These are phyloP conservation scores for Beauveria sp. DNA, from an alignment of 2,329 filamentous ascomycete species.

Conservation along the genomic window DNA sequence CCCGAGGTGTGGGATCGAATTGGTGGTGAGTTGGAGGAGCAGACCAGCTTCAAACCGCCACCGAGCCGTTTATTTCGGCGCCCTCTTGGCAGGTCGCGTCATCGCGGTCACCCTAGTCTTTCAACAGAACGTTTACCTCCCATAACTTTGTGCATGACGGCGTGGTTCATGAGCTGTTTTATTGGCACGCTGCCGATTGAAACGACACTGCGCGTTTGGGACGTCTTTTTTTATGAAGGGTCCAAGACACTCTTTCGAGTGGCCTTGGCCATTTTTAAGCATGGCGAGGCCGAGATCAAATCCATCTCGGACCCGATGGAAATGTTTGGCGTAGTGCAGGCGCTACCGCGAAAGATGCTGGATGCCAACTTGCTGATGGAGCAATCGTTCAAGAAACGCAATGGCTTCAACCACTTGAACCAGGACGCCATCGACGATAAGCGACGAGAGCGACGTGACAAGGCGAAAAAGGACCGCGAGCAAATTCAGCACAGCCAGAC, in stretches of 20 bases:
- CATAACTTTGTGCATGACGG: conserved; percentile 85
- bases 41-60: conserved; percentile 30
- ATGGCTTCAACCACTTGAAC: conserved; percentile 73
- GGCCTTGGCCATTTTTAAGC: conserved; percentile 84
- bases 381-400: conserved; percentile 70
- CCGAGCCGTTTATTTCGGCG: conserved; percentile 29
- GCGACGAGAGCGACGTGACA: conserved; percentile 58
- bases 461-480: conserved; percentile 36
- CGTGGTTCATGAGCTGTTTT: conserved; percentile 98
- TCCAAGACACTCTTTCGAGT: conserved; percentile 91
- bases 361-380: conserved; percentile 80
- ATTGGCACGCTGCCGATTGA: conserved; percentile 90
- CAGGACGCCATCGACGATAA: conserved; percentile 75
- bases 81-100: conserved; percentile 31
- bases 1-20: conserved; percentile 84
- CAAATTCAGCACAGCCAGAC: conserved; percentile 20
- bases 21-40: conserved; percentile 62
- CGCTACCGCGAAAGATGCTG: conserved; percentile 69
- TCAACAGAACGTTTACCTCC: conserved; percentile 62
- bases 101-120: conserved; percentile 31
- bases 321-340: conserved; percentile 90
- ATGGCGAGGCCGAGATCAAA: conserved; percentile 73
- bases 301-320: conserved; percentile 82
- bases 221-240: conserved; percentile 92
- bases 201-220: conserved; percentile 87